Percentiles rank a stretch among this genome's conserved stretches.
phyloP scores from a whole-genome alignment of 1,284 basidiomycete genomes.

The Papiliotrema laurentii region DNA sequence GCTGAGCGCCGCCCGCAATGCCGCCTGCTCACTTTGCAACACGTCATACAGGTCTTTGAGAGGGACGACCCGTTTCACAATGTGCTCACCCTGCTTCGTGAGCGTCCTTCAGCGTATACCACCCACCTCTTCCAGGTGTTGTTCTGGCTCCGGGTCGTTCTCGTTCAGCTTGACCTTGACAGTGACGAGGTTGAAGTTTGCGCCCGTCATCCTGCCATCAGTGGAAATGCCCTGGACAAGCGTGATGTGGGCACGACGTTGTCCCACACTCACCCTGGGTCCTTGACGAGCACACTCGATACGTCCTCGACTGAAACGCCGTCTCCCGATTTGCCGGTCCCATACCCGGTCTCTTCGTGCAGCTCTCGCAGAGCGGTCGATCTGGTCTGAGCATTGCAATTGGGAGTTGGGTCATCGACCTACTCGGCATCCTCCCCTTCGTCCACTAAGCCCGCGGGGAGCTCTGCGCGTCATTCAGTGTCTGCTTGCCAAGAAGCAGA shows the following conservation, averaged over 20 bases:
- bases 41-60: conserved; percentile 59
- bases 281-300: conserved; percentile 63
- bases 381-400: conserved; percentile 11
- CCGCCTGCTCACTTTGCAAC: conserved; percentile 57
- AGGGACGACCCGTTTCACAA: conserved; percentile 67
- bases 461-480: conserved; percentile 61
- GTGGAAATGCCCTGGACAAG: neutral
- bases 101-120: conserved; percentile 48
- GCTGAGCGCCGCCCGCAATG: neutral
- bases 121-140: conserved; percentile 40
- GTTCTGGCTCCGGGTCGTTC: conserved; percentile 41
- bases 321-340: conserved; percentile 49
- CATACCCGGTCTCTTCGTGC: conserved; percentile 84
- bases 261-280: conserved; percentile 57
- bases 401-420: conserved; percentile 20
- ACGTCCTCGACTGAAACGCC: conserved; percentile 56
- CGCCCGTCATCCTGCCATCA: conserved; percentile 46
- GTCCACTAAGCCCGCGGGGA: conserved; percentile 83
- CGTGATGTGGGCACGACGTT: too few species aligned
- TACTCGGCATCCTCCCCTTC: conserved; percentile 69
- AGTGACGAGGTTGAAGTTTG: conserved; percentile 52
- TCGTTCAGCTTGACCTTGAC: conserved; percentile 48
- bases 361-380: conserved; percentile 73
- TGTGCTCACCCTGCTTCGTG: conserved; percentile 69
- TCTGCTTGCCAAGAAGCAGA: too few species aligned